Percentiles rank a stretch among this genome's conserved stretches.
These are phyloP conservation scores for Thinopyrum obtusiflorum DNA, from an alignment of 202 grass and related monocot genomes.

Conservation along the genomic window DNA sequence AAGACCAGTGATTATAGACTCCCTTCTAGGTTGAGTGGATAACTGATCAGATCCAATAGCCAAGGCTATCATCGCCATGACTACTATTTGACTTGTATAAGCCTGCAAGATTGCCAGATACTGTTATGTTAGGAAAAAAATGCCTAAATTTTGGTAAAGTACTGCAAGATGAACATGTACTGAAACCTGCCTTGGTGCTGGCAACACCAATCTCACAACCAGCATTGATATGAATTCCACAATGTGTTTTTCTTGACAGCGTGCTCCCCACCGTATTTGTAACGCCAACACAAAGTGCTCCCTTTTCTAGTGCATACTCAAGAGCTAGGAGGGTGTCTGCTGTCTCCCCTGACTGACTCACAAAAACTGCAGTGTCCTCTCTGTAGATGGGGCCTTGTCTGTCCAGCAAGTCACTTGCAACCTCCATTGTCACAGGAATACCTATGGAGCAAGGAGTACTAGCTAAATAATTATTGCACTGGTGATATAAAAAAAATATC, in stretches of 20 bases:
- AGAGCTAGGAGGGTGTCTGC: constrained; percentile 93
- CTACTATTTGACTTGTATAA: constrained; percentile 96
- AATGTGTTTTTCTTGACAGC: constrained; percentile 85
- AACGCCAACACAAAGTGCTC: constrained; percentile 82
- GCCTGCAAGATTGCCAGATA: constrained; percentile 46
- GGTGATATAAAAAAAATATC: not conserved
- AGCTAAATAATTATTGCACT: not conserved
- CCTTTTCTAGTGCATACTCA: constrained; percentile 79
- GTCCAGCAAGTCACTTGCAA: constrained; percentile 88
- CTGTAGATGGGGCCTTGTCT: constrained; percentile 81
- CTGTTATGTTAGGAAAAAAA: not conserved
- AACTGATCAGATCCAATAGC: constrained; percentile 87
- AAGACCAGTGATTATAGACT: constrained; percentile 59
- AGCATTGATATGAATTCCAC: constrained; percentile 93
- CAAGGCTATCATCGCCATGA: constrained; percentile 84
- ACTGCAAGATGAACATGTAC: not conserved
- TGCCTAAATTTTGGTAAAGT: not conserved
- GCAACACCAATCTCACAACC: constrained; percentile 95
- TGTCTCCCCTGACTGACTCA: constrained; percentile 96
- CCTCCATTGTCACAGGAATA: constrained; percentile 91
- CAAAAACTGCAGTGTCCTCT: constrained; percentile 88
- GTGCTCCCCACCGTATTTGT: constrained; percentile 91
- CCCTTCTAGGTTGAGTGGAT: constrained; percentile 68
- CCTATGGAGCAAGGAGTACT: constrained; percentile 35
- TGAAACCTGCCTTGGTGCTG: constrained; percentile 69